phyloP scores from a whole-genome alignment of 2,329 filamentous ascomycete genomes.

The Didymella arachidicola region DNA sequence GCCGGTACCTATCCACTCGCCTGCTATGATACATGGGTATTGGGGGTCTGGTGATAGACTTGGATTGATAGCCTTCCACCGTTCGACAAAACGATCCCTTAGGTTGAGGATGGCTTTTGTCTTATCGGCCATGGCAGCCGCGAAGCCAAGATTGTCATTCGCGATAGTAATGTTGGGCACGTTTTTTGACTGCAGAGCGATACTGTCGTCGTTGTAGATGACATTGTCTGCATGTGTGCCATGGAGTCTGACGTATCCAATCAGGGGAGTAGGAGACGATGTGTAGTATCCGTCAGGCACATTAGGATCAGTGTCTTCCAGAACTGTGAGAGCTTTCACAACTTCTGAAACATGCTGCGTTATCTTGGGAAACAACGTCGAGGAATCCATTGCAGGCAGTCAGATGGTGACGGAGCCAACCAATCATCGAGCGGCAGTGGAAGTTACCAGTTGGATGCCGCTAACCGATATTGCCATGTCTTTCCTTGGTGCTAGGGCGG shows the following conservation, averaged over 20 bases:
- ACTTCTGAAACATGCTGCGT: slow-evolving; percentile 35
- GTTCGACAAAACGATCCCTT: slow-evolving; percentile 27
- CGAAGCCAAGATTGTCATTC: slow-evolving; percentile 40
- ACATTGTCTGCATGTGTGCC: slow-evolving; percentile 47
- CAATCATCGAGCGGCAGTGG: not conserved
- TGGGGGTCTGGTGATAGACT: slow-evolving; percentile 5
- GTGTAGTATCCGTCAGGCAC: slow-evolving; percentile 12
- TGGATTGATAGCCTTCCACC: slow-evolving; percentile 33
- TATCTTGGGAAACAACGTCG: slow-evolving; percentile 43
- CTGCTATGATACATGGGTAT: slow-evolving; percentile 37
- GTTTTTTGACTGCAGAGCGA: slow-evolving; percentile 40
- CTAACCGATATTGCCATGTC: not conserved
- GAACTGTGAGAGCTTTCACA: slow-evolving; percentile 25
- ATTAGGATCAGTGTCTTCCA: slow-evolving; percentile 15
- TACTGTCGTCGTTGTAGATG: slow-evolving; percentile 28
- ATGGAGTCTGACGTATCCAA: slow-evolving; percentile 45
- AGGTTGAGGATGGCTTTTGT: slow-evolving; percentile 24
- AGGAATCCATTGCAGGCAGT: not conserved
- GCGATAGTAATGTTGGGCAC: slow-evolving; percentile 23
- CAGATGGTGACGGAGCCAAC: not conserved
- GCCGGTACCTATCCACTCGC: slow-evolving; percentile 42
- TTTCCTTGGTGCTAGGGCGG: not conserved
- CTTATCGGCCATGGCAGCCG: slow-evolving; percentile 30
- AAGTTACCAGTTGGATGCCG: not conserved
- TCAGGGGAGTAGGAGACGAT: slow-evolving; percentile 28